Evolutionary conservation across 164 flowering plant species (phyloP).

Genomic region (Pachysandra terminalis): DNA sequence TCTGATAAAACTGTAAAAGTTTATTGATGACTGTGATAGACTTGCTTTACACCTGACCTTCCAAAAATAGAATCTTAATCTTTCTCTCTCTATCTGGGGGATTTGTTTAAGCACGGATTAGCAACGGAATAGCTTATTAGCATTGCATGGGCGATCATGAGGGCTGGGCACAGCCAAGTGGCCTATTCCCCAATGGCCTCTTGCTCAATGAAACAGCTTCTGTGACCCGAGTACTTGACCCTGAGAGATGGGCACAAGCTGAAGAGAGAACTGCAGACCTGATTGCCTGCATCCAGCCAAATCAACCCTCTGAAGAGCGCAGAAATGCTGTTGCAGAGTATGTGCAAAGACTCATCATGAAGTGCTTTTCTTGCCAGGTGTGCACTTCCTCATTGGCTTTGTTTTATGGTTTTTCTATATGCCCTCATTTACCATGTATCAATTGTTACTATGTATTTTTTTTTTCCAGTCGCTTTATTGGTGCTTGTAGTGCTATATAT

Average conservation of each 20-base stretch:
- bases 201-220: conserved; percentile 59
- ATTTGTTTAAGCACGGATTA: conserved; percentile 8
- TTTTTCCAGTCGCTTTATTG: too few relatives aligned
- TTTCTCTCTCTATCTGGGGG: conserved; percentile 8
- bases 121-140: conserved; percentile 9
- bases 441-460: too few relatives aligned
- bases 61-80: not conserved
- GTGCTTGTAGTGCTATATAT: too few relatives aligned
- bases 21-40: not conserved
- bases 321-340: conserved; percentile 91
- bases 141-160: conserved; percentile 86
- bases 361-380: conserved; percentile 94
- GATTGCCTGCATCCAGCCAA: conserved; percentile 90
- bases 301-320: conserved; percentile 71
- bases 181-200: conserved; percentile 81
- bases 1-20: not conserved
- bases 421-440: not conserved
- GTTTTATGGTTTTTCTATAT: not conserved
- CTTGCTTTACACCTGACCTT: conserved; percentile 1
- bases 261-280: conserved; percentile 95
- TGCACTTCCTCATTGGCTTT: not conserved
- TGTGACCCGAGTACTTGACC: conserved; percentile 54
- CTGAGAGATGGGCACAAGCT: conserved; percentile 73
- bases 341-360: conserved; percentile 74
- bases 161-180: conserved; percentile 76